phyloP scores from a whole-genome alignment of 305 asterid species.

The Solanum hybrid region DNA sequence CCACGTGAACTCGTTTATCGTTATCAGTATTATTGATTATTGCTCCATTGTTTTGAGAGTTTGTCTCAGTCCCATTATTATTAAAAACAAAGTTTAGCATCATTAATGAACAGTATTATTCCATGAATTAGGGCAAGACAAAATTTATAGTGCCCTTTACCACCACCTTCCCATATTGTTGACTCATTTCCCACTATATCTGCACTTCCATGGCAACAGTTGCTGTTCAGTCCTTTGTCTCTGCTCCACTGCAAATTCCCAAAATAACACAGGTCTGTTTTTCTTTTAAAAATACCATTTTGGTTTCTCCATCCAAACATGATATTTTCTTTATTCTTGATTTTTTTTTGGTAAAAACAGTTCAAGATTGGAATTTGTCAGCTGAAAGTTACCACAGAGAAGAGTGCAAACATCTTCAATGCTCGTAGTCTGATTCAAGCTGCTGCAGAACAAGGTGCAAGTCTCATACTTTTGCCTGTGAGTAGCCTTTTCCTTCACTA shows the following conservation, averaged over 20 bases:
- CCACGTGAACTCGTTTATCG: background rate
- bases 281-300: background rate
- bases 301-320: background rate
- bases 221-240: background rate
- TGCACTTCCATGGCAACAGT: background rate
- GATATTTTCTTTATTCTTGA: background rate
- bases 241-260: background rate
- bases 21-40: no score
- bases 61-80: background rate
- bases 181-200: background rate
- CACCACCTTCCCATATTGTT: background rate
- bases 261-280: background rate
- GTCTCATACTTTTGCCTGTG: conserved; percentile 32
- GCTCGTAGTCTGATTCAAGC: conserved; percentile 20
- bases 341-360: background rate
- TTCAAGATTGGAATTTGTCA: conserved; percentile 44
- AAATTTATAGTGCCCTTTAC: background rate
- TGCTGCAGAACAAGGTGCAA: conserved; percentile 31
- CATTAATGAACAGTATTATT: background rate
- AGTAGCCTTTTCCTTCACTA: conserved; percentile 3
- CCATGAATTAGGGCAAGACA: background rate
- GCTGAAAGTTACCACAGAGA: conserved; percentile 23
- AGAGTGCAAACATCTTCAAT: conserved; percentile 13
- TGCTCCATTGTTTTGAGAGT: background rate
- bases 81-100: background rate